Conservation (phyloP, 225 moss, liverwort and hornwort genomes). For the Physcomitrium patens region DNA sequence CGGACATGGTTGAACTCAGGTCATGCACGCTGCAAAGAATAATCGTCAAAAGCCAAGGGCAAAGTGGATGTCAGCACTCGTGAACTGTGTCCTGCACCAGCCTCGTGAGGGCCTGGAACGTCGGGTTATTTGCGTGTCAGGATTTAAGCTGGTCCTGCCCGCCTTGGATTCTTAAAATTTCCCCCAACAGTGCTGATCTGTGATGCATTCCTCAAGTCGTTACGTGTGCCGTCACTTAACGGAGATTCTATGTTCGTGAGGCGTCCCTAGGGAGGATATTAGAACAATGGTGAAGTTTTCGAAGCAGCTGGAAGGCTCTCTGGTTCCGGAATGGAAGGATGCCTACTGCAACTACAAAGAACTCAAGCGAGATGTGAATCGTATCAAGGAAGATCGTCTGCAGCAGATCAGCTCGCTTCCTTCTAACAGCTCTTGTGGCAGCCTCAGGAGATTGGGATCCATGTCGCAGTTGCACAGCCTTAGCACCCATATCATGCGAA, state of each 20-base stretch:
- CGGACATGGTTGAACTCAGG: not conserved
- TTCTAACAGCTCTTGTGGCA: not conserved
- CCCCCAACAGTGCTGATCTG: not conserved
- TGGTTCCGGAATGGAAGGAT: constrained; percentile 64
- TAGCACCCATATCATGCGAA: constrained; percentile 40
- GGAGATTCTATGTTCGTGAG: not conserved
- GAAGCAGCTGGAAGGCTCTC: constrained; percentile 56
- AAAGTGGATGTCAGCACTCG: not conserved
- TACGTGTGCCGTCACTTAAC: not conserved
- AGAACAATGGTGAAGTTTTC: constrained; percentile 62
- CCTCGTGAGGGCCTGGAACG: not conserved
- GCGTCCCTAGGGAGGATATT: not conserved
- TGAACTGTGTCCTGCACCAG: not conserved
- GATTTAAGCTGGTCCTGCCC: not conserved
- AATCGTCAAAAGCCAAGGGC: not conserved
- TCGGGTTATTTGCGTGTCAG: not conserved
- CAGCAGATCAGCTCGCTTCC: constrained; percentile 11
- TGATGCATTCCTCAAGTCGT: not conserved
- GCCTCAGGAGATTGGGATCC: constrained; percentile 18
- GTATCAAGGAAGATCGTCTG: constrained; percentile 49
- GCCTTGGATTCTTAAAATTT: not conserved
- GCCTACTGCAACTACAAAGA: constrained; percentile 71
- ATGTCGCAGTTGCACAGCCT: constrained; percentile 38
- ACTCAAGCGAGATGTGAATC: constrained; percentile 58
- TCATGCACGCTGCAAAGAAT: not conserved